Evolutionary conservation across 345 rosid species (phyloP).

Genomic region (Salix suchowensis): DNA sequence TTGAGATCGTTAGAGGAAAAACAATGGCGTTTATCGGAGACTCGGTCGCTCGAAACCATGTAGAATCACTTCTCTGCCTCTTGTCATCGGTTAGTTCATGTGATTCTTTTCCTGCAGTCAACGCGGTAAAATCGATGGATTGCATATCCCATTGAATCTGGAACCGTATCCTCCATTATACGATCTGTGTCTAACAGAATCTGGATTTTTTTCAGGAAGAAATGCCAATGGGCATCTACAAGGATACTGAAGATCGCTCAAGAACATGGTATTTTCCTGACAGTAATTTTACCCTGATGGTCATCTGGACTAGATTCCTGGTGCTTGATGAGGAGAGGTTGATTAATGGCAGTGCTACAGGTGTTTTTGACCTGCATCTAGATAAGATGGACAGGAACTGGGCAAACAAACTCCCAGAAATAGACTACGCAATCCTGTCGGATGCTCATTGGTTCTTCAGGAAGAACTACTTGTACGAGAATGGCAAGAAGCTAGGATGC

Average conservation of each 20-base stretch:
- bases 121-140: background rate
- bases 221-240: constrained; percentile 44
- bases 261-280: constrained; percentile 60
- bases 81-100: constrained; percentile 50
- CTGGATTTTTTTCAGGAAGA: constrained; percentile 44
- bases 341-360: constrained; percentile 43
- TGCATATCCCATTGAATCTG: no score
- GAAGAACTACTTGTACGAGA: constrained; percentile 43
- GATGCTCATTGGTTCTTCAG: constrained; percentile 82
- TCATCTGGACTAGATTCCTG: constrained; percentile 60
- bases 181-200: no score
- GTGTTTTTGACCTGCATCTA: constrained; percentile 42
- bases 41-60: constrained; percentile 81
- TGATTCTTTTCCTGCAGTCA: no score
- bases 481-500: constrained; percentile 44
- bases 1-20: constrained; percentile 54
- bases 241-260: constrained; percentile 54
- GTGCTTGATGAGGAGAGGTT: constrained; percentile 46
- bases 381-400: constrained; percentile 45
- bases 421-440: constrained; percentile 59
- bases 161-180: no score
- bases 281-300: constrained; percentile 61
- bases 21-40: constrained; percentile 83
- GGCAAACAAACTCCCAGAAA: constrained; percentile 33
- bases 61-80: constrained; percentile 83